Base-by-base conservation (phyloP, 768 basidiomycete species). In the Lyophyllum atratum region DNA sequence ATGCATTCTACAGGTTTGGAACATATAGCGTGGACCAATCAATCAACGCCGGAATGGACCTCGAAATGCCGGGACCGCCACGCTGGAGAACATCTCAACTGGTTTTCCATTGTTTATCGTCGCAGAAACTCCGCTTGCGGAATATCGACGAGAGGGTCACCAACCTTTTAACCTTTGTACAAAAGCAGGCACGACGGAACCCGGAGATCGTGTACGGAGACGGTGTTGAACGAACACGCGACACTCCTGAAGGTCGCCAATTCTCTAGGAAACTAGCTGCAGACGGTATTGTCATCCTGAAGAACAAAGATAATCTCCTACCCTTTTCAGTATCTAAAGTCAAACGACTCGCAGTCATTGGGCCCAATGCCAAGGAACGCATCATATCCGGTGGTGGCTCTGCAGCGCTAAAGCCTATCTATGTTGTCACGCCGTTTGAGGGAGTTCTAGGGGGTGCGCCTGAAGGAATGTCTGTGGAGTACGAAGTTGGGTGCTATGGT, bases 311-410 rank as follows among this genome's bases (percentile, higher is more conserved):
- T 10, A 63, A 71, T 2, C 63, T 87, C n/a, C 72, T 92, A 15
- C 89, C 89, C 2, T 58, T 89, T 5, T 64, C 66, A n/a, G 51
- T 68, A 8, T 58, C 55, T 22, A 66, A 64, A 26, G 68, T 77
- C 34, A 78, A 77, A 62, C 82, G 75, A 55, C 72, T 92, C 39
- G 85, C 84, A 4, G 73, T 90, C 46, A 85, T 90, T 54, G 88
- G 88, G 1, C 85, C 88, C 2, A 89, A 89, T 68, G 84, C 83
- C 42, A 82, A 83, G 66, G 83, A 81, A 49, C 70, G 80, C 37
- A 76, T 89, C 6, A 83, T 90, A 44, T 91, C 88, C 19, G 87
- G 87, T 12, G 92, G 91, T 24, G 90, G 91, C 33, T 90, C 90
- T 31, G 87, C 89, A 10, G 86, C 87, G 10, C 76, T 93, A 52